phyloP scores from a whole-genome alignment of 768 basidiomycete species.

The Pleurotus pulmonarius region DNA sequence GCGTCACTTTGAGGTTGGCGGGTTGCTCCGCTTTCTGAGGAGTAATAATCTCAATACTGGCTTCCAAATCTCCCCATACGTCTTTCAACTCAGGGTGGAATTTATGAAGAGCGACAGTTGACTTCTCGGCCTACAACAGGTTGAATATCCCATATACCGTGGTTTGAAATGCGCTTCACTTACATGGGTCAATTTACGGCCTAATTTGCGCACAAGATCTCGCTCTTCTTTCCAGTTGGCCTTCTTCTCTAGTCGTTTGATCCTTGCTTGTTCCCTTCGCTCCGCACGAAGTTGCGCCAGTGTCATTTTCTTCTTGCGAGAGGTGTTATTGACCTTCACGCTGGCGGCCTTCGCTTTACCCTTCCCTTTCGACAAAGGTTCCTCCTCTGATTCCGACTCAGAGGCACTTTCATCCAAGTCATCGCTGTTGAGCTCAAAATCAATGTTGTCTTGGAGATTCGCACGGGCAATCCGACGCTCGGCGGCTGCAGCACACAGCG shows the following conservation, averaged over 20 bases:
- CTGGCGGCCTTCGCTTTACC: slow-evolving; percentile 21
- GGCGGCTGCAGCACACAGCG: slow-evolving; percentile 46
- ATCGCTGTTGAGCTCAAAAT: slow-evolving; percentile 22
- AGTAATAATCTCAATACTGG: slow-evolving; percentile 51
- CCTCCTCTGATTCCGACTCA: slow-evolving; percentile 24
- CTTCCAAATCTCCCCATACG: slow-evolving; percentile 86
- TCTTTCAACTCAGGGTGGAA: slow-evolving; percentile 78
- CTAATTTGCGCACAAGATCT: slow-evolving; percentile 51
- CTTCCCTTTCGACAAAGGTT: slow-evolving; percentile 22
- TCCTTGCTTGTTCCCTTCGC: slow-evolving; percentile 22
- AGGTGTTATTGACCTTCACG: slow-evolving; percentile 14
- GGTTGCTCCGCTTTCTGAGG: slow-evolving; percentile 80
- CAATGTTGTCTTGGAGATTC: slow-evolving; percentile 24
- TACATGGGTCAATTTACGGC: slow-evolving; percentile 73
- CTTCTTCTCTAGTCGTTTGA: slow-evolving; percentile 19
- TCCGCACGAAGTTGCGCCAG: slow-evolving; percentile 25
- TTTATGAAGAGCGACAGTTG: slow-evolving; percentile 54
- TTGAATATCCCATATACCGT: too few relatives aligned
- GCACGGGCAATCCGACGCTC: slow-evolving; percentile 45
- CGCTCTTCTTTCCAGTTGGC: slow-evolving; percentile 43
- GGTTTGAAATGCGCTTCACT: slow-evolving; percentile 14
- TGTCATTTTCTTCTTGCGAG: slow-evolving; percentile 28
- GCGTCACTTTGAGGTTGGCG: slow-evolving; percentile 71
- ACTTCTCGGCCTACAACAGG: slow-evolving; percentile 60
- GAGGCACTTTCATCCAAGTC: slow-evolving; percentile 18